Evolutionary conservation across 805 yeast species (phyloP), one percentile per base, ranked within the genome.

Genomic region (Ogataea sp.): DNA sequence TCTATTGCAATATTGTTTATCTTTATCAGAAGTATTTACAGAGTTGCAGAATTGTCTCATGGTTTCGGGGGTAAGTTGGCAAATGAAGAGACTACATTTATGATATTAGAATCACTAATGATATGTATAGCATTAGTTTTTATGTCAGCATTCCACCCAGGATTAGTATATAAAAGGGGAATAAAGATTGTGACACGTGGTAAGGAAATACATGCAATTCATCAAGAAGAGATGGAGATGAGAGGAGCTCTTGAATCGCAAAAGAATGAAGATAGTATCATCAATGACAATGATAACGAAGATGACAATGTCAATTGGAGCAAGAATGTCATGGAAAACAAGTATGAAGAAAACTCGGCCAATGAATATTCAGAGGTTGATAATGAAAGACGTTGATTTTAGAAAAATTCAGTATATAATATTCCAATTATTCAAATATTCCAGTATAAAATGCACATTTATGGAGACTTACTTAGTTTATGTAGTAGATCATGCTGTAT

Each of bases 51-150:
- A 58, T 65, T 87, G 42, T 58, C 78, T 2, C 76, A 78, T 51
- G 90, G 89, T 13, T 84, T 89, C 82, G 43, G 52, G 6, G 90
- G 95, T 1, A 65, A 58, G 41, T 62, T 87, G 49, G 80, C 83
- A 36, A 64, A 68, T 2, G 75, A 72, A 39, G 87, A 82, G 53
- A 57, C 65, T 34, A 78, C 71, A 49, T 73, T 81, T 49, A 62
- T 80, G 53, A 65, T 71, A 15, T 58, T 81, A 16, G 89, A 82
- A 48, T 79, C 78, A 2, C 51, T 80, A 39, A 75, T 80, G 82
- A 68, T 81, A 59, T 53, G 72, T 0, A 34, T 78, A 4, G 73
- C 80, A 1, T 58, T 59, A 21, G 53, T 70, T 3, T 53, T 65
- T 4, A 57, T 78, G 52, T 62, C 83, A 1, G 55, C 73, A 2